phyloP scores from a whole-genome alignment of 768 basidiomycete genomes.

The Boletellus ananas region DNA sequence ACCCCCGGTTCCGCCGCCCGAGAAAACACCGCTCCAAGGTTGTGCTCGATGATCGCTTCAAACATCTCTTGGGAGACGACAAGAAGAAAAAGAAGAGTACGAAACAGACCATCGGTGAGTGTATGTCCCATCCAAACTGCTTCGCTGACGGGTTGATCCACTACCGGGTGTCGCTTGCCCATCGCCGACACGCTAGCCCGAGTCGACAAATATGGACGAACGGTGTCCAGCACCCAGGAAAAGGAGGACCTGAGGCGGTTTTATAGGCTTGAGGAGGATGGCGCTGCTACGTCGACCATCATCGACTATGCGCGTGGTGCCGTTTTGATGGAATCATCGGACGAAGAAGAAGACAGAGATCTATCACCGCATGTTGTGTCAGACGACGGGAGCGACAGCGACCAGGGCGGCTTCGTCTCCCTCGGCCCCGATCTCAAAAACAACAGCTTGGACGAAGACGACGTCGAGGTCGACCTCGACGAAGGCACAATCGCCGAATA shows the following conservation, averaged over 20 bases:
- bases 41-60: slow-evolving; percentile 90
- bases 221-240: slow-evolving; percentile 62
- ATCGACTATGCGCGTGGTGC: slow-evolving; percentile 91
- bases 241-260: slow-evolving; percentile 74
- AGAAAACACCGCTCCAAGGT: slow-evolving; percentile 80
- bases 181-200: slow-evolving; percentile 34
- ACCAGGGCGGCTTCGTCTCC: slow-evolving; percentile 45
- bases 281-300: slow-evolving; percentile 21
- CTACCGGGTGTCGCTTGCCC: background rate
- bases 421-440: slow-evolving; percentile 41
- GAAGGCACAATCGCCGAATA: slow-evolving; percentile 67
- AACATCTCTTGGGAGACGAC: slow-evolving; percentile 59
- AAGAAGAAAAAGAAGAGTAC: slow-evolving; percentile 37
- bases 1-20: slow-evolving; percentile 88
- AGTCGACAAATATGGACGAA: slow-evolving; percentile 90
- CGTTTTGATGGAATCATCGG: slow-evolving; percentile 82
- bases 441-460: slow-evolving; percentile 24
- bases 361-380: background rate
- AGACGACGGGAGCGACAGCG: slow-evolving; percentile 44
- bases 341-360: slow-evolving; percentile 52
- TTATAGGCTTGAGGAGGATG: slow-evolving; percentile 61
- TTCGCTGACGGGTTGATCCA: background rate
- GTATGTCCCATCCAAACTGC: slow-evolving; percentile 1
- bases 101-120: slow-evolving; percentile 23
- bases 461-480: slow-evolving; percentile 71